Percentiles rank a stretch among this genome's conserved stretches.
phyloP scores from a whole-genome alignment of 2,329 filamentous ascomycete species.

The Berkeleyomyces rouxiae region DNA sequence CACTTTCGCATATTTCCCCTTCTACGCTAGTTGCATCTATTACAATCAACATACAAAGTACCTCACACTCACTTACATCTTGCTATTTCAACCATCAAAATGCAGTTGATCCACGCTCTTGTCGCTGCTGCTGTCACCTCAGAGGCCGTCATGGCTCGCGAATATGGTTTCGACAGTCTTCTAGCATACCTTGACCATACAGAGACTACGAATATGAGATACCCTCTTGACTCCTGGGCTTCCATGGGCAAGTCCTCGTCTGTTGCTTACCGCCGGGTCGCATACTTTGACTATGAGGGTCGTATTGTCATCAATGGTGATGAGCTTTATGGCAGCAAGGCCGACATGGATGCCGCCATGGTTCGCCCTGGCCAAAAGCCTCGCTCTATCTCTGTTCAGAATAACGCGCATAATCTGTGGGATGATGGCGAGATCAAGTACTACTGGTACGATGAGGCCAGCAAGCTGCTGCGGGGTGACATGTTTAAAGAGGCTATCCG shows the following conservation, averaged over 20 bases:
- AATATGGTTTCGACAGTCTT: background rate
- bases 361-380: background rate
- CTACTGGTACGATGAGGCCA: background rate
- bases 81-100: background rate
- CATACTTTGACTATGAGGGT: conserved; percentile 8
- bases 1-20: too few relatives aligned
- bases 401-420: background rate
- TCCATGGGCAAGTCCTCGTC: background rate
- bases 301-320: conserved; percentile 13
- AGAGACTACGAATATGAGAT: conserved; percentile 1
- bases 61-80: too few relatives aligned
- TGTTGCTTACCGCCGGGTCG: background rate
- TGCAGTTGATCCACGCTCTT: background rate
- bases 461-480: background rate
- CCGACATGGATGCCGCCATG: background rate
- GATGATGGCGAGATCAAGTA: background rate
- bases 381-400: conserved; percentile 3
- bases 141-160: background rate
- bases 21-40: too few relatives aligned
- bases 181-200: conserved; percentile 2
- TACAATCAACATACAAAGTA: too few relatives aligned
- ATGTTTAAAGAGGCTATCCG: conserved; percentile 5
- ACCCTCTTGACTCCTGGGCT: background rate
- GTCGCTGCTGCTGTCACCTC: background rate
- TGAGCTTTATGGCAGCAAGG: conserved; percentile 9